These are phyloP conservation scores for Amaranthus palmeri DNA, from an alignment of 148 eudicot species.

Conservation along the genomic window DNA sequence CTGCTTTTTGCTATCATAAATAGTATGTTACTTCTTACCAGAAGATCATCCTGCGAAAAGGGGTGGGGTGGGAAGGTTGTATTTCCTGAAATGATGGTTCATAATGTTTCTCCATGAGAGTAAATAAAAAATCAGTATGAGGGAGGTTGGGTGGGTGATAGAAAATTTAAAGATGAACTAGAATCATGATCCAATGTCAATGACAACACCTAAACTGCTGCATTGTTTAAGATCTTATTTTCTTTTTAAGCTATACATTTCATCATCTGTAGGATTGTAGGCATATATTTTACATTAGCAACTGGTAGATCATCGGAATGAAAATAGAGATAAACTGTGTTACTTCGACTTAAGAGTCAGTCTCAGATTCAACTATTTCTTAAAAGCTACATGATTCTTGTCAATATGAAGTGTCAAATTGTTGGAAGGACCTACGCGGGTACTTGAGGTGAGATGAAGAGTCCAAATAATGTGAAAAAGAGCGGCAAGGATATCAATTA, in stretches of 20 bases:
- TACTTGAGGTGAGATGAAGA: too few relatives aligned
- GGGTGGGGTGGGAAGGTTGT: neutral
- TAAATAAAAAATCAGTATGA: neutral
- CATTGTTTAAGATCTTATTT: neutral
- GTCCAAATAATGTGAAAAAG: too few relatives aligned
- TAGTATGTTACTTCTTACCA: conserved; percentile 48
- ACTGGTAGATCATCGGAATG: neutral
- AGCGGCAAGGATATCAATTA: neutral
- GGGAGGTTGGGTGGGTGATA: neutral
- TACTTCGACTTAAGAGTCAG: too few relatives aligned
- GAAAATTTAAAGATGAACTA: neutral
- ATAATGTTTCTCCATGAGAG: conserved; percentile 3
- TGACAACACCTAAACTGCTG: neutral
- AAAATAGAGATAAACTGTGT: neutral
- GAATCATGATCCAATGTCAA: conserved; percentile 1
- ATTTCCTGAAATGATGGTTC: neutral
- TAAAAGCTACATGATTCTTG: too few relatives aligned
- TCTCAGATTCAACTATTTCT: too few relatives aligned
- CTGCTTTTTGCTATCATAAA: conserved; percentile 79
- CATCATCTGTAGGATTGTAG: neutral
- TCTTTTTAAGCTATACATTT: neutral
- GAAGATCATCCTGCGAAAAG: neutral
- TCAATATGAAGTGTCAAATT: too few relatives aligned
- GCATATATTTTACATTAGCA: neutral
- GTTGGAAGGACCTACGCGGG: too few relatives aligned